A percentile compares a stretch with the other conserved stretches of the same genome.
These are phyloP conservation scores for Leptographium procerum DNA, from an alignment of 2,329 filamentous ascomycete species.

Conservation along the genomic window DNA sequence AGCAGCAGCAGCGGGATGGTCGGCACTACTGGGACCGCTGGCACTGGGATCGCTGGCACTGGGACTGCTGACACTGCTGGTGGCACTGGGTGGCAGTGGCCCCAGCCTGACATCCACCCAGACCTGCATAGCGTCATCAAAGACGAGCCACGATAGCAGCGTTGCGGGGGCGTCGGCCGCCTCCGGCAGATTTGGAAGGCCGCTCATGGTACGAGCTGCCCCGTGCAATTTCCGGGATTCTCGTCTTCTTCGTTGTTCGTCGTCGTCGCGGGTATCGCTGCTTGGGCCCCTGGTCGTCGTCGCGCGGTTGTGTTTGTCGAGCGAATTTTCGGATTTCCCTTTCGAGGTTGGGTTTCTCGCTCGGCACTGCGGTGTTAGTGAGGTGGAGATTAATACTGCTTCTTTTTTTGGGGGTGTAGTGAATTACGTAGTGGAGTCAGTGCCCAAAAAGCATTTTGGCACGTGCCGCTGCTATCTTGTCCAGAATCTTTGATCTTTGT, in stretches of 20 bases:
- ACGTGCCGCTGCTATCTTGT: not conserved
- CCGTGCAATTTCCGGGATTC: not conserved
- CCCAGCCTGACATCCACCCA: not conserved
- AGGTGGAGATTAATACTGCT: no score
- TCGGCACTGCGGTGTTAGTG: not conserved
- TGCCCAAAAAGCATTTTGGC: not conserved
- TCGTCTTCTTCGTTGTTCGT: not conserved
- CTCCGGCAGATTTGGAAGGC: not conserved
- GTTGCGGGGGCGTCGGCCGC: not conserved
- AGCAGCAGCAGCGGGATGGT: not conserved
- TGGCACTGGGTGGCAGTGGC: not conserved
- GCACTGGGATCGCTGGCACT: not conserved
- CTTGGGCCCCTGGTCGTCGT: not conserved
- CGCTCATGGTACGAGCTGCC: not conserved
- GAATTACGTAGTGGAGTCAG: not conserved
- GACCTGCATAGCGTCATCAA: not conserved
- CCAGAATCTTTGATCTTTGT: no score
- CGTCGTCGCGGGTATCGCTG: not conserved
- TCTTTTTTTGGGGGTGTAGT: no score
- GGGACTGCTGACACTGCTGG: not conserved
- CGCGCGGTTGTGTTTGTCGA: not conserved
- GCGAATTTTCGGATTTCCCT: not conserved
- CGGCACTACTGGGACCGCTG: not conserved
- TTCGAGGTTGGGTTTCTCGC: not conserved
- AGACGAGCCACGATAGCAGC: constrained; percentile 1